Evolutionary conservation across 345 rosid genomes (phyloP).

Genomic region (Hibiscus tridactylites): DNA sequence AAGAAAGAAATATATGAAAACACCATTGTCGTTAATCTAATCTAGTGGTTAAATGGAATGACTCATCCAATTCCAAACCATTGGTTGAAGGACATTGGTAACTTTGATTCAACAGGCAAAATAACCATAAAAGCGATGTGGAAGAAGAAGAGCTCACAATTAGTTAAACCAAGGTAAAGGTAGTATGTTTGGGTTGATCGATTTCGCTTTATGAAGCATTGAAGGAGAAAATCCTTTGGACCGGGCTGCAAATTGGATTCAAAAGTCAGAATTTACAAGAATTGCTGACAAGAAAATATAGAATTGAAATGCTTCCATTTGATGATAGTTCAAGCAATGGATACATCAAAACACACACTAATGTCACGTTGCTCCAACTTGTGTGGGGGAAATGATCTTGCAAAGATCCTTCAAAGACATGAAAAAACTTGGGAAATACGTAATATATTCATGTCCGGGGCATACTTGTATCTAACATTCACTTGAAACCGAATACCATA

Average conservation of each 20-base stretch:
- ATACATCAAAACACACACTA: background rate
- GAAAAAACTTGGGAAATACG: background rate
- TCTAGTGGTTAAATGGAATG: background rate
- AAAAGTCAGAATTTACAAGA: background rate
- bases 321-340: background rate
- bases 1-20: background rate
- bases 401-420: too few species aligned
- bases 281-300: background rate
- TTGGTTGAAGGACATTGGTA: background rate
- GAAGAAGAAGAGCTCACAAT: constrained; percentile 35
- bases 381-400: too few species aligned
- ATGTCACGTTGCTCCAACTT: background rate
- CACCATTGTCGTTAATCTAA: background rate
- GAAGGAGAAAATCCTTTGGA: constrained; percentile 50
- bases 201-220: constrained; percentile 56
- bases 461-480: background rate
- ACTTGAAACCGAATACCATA: background rate
- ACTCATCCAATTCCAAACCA: background rate
- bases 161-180: constrained; percentile 58
- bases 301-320: background rate
- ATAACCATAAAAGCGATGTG: background rate
- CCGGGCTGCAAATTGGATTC: constrained; percentile 52
- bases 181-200: constrained; percentile 45
- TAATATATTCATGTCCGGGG: background rate
- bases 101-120: too few species aligned